These are phyloP conservation scores for Ogataea ramenticola DNA, from an alignment of 805 yeast species.

Conservation along the genomic window DNA sequence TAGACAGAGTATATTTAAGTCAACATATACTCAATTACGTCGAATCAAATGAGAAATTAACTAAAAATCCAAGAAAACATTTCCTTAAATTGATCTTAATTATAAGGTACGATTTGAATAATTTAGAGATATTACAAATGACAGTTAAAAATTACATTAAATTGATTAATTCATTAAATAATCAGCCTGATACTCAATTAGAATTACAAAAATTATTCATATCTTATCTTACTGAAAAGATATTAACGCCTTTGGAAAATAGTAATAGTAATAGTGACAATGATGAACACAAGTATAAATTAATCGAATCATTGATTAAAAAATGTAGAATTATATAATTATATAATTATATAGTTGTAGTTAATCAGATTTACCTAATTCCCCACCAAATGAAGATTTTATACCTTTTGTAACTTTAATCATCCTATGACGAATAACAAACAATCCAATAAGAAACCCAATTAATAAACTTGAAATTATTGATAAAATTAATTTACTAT, in stretches of 20 bases:
- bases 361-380: slow-evolving; percentile 2
- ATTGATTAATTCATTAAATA: slow-evolving; percentile 31
- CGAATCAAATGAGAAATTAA: slow-evolving; percentile 27
- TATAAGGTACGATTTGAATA: slow-evolving; percentile 42
- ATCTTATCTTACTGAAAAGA: slow-evolving; percentile 22
- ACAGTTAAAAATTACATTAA: slow-evolving; percentile 68
- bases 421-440: not conserved
- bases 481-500: not conserved
- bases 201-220: slow-evolving; percentile 27
- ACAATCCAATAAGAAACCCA: not conserved
- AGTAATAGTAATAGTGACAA: too few species aligned
- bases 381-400: slow-evolving; percentile 1
- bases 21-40: slow-evolving; percentile 56
- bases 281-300: slow-evolving; percentile 9
- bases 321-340: slow-evolving; percentile 5
- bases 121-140: slow-evolving; percentile 55
- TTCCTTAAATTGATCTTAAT: slow-evolving; percentile 57
- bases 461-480: not conserved
- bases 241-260: slow-evolving; percentile 11
- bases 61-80: slow-evolving; percentile 32
- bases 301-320: slow-evolving; percentile 17
- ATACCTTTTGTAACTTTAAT: not conserved
- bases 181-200: slow-evolving; percentile 18
- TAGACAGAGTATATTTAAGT: slow-evolving; percentile 62
- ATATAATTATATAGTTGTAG: not conserved